These are phyloP conservation scores for Nitzschia sp. DNA, from an alignment of 108 stramenopile genomes.

Conservation along the genomic window DNA sequence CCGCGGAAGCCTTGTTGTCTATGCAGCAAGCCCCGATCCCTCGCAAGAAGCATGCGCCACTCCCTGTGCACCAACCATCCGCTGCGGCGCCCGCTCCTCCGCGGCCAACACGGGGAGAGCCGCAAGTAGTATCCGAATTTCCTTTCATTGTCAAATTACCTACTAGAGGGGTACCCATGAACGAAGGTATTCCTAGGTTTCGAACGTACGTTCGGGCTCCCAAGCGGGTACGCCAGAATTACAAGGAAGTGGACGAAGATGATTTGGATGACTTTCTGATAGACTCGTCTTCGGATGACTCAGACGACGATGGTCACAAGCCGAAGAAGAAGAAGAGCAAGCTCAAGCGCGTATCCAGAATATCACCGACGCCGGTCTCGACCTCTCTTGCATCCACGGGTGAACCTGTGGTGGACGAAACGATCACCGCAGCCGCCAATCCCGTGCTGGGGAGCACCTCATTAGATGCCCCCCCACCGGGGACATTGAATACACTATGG, in stretches of 20 bases:
- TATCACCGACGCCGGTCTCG: background rate
- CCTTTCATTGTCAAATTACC: conserved; percentile 14
- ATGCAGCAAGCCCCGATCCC: background rate
- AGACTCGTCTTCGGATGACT: conserved; percentile 13
- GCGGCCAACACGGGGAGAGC: background rate
- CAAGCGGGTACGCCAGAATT: conserved; percentile 1
- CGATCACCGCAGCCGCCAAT: conserved; percentile 1
- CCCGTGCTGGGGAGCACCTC: conserved; percentile 10
- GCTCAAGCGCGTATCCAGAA: background rate
- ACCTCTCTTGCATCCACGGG: background rate
- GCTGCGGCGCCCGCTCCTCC: background rate
- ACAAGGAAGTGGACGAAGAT: conserved; percentile 10
- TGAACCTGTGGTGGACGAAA: conserved; percentile 15
- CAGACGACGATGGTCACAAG: conserved; percentile 6
- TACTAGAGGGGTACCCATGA: background rate
- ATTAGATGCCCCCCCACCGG: conserved; percentile 72
- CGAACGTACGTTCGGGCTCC: background rate
- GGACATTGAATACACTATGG: conserved; percentile 68
- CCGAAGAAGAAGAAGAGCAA: conserved; percentile 3
- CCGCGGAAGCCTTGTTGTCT: background rate
- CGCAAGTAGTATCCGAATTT: background rate
- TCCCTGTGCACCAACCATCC: background rate
- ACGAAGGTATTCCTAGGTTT: conserved; percentile 6
- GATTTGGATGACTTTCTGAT: conserved; percentile 4
- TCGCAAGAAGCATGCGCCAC: conserved; percentile 5